Base-by-base conservation (phyloP, 805 yeast species). In the Debaryomyces tyrocola region DNA sequence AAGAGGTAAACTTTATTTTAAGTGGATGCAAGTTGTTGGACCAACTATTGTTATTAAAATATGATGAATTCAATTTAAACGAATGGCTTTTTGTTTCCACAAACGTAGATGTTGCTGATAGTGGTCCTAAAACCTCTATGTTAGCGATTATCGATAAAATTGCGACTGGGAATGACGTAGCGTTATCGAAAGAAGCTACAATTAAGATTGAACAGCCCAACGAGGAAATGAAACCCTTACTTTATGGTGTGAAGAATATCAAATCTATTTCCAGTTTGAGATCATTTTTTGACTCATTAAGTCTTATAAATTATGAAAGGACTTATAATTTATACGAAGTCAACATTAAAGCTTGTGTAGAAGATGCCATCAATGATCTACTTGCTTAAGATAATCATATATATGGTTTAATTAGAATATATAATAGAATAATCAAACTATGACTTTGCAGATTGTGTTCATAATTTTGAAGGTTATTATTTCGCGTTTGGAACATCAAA, bases 11-110 rank as follows among this genome's bases (percentile, higher is more conserved):
- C 20, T 58, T 79, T 11, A 54, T 82, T 2, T 67, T 85, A 29
- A 78, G 79, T 46, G 87, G 85, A 0, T 84, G 90, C 57, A 92
- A 91, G 62, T 68, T 94, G 12, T 69, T 94, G 40, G 99, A 92
- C 59, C 75, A 87, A 27, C 62, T 90, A 18, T 62, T 92, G 17
- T 72, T 85, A 1, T 54, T 90, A 46, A 80, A 83, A 33, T 75
- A 77, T 36, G 97, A 91, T 59, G 96, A 90, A 47, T 76, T 92
- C 72, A 84, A 83, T 64, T 59, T 80, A 63, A 60, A 80, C 50
- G 94, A 90, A 57, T 92, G 98, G 98, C 69, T 94, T 1, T 94
- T 90, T 59, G 79, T 92, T 9, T 75, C 83, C 21, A 89, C 86
- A 55, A 82, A 80, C 14, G 74, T 82, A 14, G 84, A 82, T 48